Conservation (phyloP, 208 protist species). For the Lotmaria passim region DNA sequence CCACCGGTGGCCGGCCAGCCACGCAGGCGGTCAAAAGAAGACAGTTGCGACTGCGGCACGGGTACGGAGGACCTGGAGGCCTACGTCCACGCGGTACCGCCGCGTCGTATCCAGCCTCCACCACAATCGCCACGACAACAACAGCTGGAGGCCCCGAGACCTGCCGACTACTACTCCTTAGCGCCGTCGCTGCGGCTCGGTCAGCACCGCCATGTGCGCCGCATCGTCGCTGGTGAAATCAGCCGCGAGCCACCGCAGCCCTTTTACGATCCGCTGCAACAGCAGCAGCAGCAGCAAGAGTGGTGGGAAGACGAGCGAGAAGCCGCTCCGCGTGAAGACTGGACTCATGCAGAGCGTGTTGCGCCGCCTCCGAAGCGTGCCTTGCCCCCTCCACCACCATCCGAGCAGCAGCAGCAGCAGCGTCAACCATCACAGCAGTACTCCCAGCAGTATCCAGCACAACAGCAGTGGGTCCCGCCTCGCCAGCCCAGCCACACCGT, state of each 20-base stretch:
- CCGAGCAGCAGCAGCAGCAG: no score
- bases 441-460: no score
- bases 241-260: slow-evolving; percentile 7
- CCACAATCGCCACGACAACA: background rate
- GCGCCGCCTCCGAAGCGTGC: background rate
- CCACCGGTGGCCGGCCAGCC: background rate
- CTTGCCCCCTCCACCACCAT: no score
- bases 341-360: no score
- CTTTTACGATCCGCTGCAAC: background rate
- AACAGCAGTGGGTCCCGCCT: background rate
- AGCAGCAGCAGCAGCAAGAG: background rate
- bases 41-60: slow-evolving; percentile 7
- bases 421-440: background rate
- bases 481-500: background rate
- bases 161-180: slow-evolving; percentile 8
- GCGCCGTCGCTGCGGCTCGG: slow-evolving; percentile 19
- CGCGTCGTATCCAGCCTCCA: background rate
- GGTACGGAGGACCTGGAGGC: slow-evolving; percentile 12
- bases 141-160: slow-evolving; percentile 2
- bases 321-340: no score
- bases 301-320: background rate
- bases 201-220: slow-evolving; percentile 31
- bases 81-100: background rate
- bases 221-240: slow-evolving; percentile 2
- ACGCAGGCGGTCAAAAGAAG: background rate